Conservation (phyloP, 176 grass and related monocot genomes). For the Cenchrus fungigraminus region DNA sequence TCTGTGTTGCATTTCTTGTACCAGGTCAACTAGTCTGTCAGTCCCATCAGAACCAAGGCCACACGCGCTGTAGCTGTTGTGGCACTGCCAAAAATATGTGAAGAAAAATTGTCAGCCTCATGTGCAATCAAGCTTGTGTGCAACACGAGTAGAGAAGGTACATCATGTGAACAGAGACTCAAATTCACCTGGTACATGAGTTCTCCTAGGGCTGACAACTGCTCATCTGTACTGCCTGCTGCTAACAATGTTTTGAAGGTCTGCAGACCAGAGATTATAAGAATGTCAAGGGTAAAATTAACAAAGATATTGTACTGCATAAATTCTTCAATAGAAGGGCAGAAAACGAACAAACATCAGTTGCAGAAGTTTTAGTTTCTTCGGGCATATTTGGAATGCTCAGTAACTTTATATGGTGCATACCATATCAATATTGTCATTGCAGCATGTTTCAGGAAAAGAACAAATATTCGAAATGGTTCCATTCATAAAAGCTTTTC, state of each 20-base stretch:
- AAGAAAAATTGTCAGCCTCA: neutral
- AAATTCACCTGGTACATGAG: slow-evolving; percentile 97
- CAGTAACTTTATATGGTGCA: neutral
- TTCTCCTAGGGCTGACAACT: slow-evolving; percentile 83
- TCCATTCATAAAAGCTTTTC: neutral
- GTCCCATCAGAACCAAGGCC: slow-evolving; percentile 89
- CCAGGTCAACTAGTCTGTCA: slow-evolving; percentile 66
- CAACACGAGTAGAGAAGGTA: neutral
- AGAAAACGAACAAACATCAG: slow-evolving; percentile 16
- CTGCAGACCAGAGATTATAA: slow-evolving; percentile 34
- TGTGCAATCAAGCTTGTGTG: neutral
- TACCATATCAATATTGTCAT: neutral
- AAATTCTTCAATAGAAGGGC: neutral
- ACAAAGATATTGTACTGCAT: neutral
- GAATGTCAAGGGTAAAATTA: slow-evolving; percentile 13
- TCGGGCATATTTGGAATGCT: neutral
- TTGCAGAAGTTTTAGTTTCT: neutral
- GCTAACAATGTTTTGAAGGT: slow-evolving; percentile 76
- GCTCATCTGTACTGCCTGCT: slow-evolving; percentile 76
- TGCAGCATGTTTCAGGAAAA: neutral
- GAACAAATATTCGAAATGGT: neutral
- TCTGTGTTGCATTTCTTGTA: slow-evolving; percentile 75
- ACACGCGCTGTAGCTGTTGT: slow-evolving; percentile 91
- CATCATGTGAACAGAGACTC: neutral
- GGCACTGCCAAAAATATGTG: slow-evolving; percentile 59